Base-by-base conservation (phyloP, 139 green algal species). In the Coelastrella sp. region DNA sequence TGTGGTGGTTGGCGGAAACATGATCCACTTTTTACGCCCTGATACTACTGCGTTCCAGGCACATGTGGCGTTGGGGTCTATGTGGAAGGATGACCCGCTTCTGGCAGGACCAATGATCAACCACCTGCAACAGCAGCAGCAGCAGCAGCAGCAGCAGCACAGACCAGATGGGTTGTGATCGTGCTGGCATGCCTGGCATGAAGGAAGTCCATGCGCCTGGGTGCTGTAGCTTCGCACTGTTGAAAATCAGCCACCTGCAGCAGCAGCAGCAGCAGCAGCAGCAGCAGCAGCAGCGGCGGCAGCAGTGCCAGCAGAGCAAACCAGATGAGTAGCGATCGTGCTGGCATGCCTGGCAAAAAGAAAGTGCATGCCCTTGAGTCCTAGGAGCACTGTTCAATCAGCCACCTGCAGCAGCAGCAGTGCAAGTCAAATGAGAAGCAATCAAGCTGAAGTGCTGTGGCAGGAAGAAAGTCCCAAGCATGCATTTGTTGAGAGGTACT, bases 21-120 rank as follows among this genome's bases (percentile, higher is more conserved):
- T 56, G 11, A 99, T 93, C 97, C 97, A 99, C 90, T 98, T 98
- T 93, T 99, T 99, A 78, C 86, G 16, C n/a, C 92, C 90, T 16
- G 10, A 76, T 0, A 91, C 66, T 10, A 86, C 32, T 3, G 97
- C 96, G 85, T 99, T 99, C 98, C 98, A 99, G 7, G 98, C 98
- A 47, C 87, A 97, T 5, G 97, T 99, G 23, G 94, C 87, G 91
- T 99, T 99, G 64, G 98, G 98, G 91, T 99, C 98, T 10, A 96
- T 73, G 81, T 98, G 96, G 88, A 97, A 98, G 4, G 92, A 94
- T n/a, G 91, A 95, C 32, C 97, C 97, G 56, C 89, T 96, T 32
- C 96, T 93, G 7, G 59, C n/a, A 1, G 96, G 96, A 3, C 98
- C 98, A 6, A 98, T 90, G 86, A 99, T 99, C 59, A 99, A 93